Evolutionary conservation across 2,329 filamentous ascomycete species (phyloP), one percentile per base, ranked within the genome.

Genomic region (Fusarium xyrophilum): DNA sequence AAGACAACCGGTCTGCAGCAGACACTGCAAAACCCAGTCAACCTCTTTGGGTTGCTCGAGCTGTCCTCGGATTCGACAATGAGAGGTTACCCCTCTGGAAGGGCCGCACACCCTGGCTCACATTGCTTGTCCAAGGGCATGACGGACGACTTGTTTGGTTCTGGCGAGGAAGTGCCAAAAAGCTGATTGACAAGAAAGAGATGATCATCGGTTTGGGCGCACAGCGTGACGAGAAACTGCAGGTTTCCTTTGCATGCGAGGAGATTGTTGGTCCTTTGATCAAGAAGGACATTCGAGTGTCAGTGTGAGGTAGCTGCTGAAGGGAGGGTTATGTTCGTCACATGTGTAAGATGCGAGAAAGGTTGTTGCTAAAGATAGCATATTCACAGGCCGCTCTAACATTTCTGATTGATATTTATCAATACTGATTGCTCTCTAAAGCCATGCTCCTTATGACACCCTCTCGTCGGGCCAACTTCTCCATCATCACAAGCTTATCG

Each of bases 181-280:
- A 88, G 64, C 76, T 97, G 12, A 82, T 85, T n/a, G 83, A 82
- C 8, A 85, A 84, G 0, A 86, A 90, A 30, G 81, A 82, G 10
- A 73, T 83, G 27, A 85, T 90, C 91, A 66, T 85, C 79, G 23
- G 73, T 0, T 85, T 89, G 2, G 79, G 85, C 0, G 75, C 93
- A 23, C 84, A 77, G 2, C 80, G 80, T 7, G 76, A 82, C 0
- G 84, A 86, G 21, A 86, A 90, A 59, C 79, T 83, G 6, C 85
- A 96, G 35, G 84, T 84, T 27, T 92, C 89, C 63, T 88, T 94
- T 50, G 91, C 92, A 77, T 98, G 94, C 69, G 95, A 97, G 79
- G 90, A 93, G 43, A 91, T 98, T 72, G 92, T 89, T 6, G 88
- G 88, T 3, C 89, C 88, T 0, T 76, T 81, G 33, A 75, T 84